These are phyloP conservation scores for Mortierella sp. DNA, from an alignment of 371 early-diverging fungal genomes.

Conservation along the genomic window DNA sequence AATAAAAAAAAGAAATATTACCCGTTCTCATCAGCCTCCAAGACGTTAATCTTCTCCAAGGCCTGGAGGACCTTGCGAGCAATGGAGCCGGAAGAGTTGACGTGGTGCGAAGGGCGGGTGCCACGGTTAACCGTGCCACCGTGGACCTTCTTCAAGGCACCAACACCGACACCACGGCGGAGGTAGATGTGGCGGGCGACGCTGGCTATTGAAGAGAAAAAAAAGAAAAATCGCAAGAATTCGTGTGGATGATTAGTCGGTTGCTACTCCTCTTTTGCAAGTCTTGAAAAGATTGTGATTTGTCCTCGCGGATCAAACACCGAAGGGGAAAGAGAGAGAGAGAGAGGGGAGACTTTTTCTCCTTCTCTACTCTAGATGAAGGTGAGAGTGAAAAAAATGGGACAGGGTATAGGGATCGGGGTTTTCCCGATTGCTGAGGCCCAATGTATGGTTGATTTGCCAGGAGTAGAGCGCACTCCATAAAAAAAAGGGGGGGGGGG, in stretches of 20 bases:
- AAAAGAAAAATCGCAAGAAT: slow-evolving; percentile 1
- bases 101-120: slow-evolving; percentile 92
- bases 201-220: slow-evolving; percentile 71
- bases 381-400: too few species aligned
- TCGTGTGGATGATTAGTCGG: background rate
- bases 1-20: slow-evolving; percentile 41
- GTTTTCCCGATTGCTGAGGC: too few species aligned
- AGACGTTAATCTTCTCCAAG: slow-evolving; percentile 96
- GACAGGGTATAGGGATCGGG: too few species aligned
- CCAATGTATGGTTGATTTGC: too few species aligned
- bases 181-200: slow-evolving; percentile 99
- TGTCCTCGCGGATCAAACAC: too few species aligned
- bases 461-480: too few species aligned
- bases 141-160: slow-evolving; percentile 93
- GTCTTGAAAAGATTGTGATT: background rate
- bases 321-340: too few species aligned
- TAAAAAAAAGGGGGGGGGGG: too few species aligned
- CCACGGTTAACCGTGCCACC: slow-evolving; percentile 96
- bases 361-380: too few species aligned
- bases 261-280: background rate
- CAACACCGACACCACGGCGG: slow-evolving; percentile 93
- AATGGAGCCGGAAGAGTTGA: slow-evolving; percentile 89
- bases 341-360: background rate
- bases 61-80: slow-evolving; percentile 96
- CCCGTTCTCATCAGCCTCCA: slow-evolving; percentile 92